Conservation (phyloP, 1,284 basidiomycete genomes). For the Athelia sp. region DNA sequence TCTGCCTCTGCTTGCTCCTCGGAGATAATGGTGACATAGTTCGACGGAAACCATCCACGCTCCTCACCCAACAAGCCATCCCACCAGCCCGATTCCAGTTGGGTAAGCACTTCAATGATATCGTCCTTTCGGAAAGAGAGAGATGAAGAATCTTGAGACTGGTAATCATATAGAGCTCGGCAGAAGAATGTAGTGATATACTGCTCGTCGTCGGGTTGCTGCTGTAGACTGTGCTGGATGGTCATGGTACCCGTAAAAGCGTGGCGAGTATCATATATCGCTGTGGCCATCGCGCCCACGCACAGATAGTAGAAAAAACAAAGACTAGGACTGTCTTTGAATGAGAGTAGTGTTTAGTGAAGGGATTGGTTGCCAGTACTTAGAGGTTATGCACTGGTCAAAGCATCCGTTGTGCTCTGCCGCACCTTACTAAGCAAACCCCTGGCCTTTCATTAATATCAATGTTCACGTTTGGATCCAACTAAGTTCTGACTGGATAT, state of each 20-base stretch:
- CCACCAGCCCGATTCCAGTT: constrained; percentile 97
- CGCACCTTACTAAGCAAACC: too few species aligned
- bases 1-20: constrained; percentile 76
- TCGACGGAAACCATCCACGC: constrained; percentile 97
- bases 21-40: constrained; percentile 82
- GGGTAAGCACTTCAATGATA: constrained; percentile 91
- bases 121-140: constrained; percentile 86
- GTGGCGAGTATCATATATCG: neutral
- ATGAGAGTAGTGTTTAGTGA: too few species aligned
- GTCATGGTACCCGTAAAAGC: neutral
- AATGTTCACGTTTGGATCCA: too few species aligned
- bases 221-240: constrained; percentile 14
- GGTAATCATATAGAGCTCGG: constrained; percentile 89
- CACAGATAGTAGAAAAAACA: too few species aligned
- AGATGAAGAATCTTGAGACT: constrained; percentile 82
- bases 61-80: constrained; percentile 88
- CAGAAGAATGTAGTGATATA: constrained; percentile 78
- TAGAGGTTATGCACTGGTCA: too few species aligned
- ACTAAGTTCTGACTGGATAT: too few species aligned
- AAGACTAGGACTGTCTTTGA: too few species aligned
- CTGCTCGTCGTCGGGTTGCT: constrained; percentile 41
- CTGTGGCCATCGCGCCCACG: neutral
- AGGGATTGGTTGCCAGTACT: too few species aligned
- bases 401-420: too few species aligned
- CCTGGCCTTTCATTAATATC: too few species aligned